phyloP scores from a whole-genome alignment of 2,329 filamentous ascomycete genomes.

The Ophiostoma himal-ulmi region DNA sequence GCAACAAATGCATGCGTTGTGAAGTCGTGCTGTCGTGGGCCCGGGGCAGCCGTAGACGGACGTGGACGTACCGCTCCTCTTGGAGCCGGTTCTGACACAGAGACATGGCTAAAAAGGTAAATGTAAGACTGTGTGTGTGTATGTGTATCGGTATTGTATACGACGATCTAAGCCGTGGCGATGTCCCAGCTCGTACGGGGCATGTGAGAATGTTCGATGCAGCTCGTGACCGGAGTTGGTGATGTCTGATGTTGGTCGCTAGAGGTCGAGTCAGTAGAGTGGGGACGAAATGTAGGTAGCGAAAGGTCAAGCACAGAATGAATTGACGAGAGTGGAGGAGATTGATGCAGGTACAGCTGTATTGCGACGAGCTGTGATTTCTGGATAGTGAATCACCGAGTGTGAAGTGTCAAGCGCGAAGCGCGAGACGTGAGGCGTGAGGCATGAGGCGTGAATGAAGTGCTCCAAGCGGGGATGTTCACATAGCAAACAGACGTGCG shows the following conservation, averaged over 20 bases:
- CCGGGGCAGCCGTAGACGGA: background rate
- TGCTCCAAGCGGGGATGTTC: background rate
- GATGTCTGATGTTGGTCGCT: background rate
- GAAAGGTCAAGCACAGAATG: background rate
- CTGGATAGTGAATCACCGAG: background rate
- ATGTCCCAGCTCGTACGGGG: background rate
- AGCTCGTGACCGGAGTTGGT: background rate
- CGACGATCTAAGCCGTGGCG: background rate
- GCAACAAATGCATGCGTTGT: background rate
- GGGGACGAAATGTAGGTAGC: background rate
- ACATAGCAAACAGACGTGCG: background rate
- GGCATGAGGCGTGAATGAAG: background rate
- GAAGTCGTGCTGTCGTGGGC: background rate
- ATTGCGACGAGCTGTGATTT: background rate
- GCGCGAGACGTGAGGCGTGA: too few relatives aligned
- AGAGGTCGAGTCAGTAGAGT: background rate
- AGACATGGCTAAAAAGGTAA: conserved; percentile 54
- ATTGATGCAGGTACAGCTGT: background rate
- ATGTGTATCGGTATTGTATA: background rate
- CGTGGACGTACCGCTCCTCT: conserved; percentile 67
- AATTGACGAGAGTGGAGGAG: too few relatives aligned
- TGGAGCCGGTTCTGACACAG: conserved; percentile 82
- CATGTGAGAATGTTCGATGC: background rate
- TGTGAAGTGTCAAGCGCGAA: background rate
- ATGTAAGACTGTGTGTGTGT: background rate